phyloP scores from a whole-genome alignment of 306 rosid genomes.

The Macrotyloma uniflorum region DNA sequence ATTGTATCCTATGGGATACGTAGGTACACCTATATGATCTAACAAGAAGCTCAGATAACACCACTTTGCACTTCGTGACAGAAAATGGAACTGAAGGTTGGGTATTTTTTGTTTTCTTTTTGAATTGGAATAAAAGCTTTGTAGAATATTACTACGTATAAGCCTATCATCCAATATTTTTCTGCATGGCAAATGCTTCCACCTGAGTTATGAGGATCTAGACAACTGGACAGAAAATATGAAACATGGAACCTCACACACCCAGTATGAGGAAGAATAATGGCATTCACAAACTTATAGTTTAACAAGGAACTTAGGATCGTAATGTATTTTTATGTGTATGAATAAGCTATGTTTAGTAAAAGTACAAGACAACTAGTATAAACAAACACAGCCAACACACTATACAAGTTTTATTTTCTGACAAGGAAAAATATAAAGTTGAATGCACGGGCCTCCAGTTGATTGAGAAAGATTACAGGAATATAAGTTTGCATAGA shows the following conservation, averaged over 20 bases:
- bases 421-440: no score
- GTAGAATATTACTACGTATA: no score
- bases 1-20: slow-evolving; percentile 44
- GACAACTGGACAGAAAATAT: no score
- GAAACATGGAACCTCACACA: no score
- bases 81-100: slow-evolving; percentile 71
- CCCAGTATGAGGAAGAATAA: background rate
- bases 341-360: background rate
- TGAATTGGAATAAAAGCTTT: no score
- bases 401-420: no score
- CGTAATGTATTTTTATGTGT: background rate
- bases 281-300: background rate
- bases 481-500: background rate
- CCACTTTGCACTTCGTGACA: slow-evolving; percentile 57
- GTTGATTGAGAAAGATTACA: slow-evolving; percentile 4
- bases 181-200: background rate
- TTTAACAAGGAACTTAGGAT: background rate
- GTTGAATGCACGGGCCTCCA: background rate
- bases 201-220: background rate
- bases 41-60: slow-evolving; percentile 47
- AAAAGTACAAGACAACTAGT: background rate
- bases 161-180: background rate
- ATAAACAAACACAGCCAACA: background rate
- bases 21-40: slow-evolving; percentile 77
- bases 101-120: slow-evolving; percentile 27